Base-by-base conservation (phyloP, 108 stramenopile genomes). In the Nannochloropsis salina region DNA sequence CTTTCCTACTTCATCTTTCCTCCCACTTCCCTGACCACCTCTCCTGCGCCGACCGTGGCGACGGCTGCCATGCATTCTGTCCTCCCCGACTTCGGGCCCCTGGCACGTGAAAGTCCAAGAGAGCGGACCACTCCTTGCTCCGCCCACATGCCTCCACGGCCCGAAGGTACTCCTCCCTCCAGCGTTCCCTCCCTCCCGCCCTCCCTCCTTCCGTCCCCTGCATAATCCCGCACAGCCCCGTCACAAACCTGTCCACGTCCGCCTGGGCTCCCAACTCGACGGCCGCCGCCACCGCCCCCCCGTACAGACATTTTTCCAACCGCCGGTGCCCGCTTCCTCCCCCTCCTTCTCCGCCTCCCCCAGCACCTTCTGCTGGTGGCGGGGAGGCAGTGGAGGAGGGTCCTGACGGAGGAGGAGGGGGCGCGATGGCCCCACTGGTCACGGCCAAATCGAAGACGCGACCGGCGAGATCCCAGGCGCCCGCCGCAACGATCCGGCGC, bases 271-370 rank as follows among this genome's bases (percentile, higher is more conserved):
- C 61, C n/a, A 15, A 20, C 61, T 74, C 61, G 20, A 20, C n/a
- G 20, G 61, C 61, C 15, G 61, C 61, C 20, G 61, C 61, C 5
- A 74, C 61, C 2, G 61, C 61, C 61, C 61, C 61, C 2, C 61
- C 61, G n/a, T 74, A 74, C 61, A 74, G n/a, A 74, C n/a, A 74
- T 74, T 74, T 74, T 2, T 74, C 61, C 61, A 74, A n/a, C 61
- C n/a, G 15, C n/a, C 61, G 15, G 61, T n/a, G 15, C 61, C 61
- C 61, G 15, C 20, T 74, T 15, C 61, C n/a, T n/a, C 61, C 61
- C 2, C 61, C 61, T 20, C 61, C 61, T 20, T n/a, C 61, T 20
- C 61, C 61, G n/a, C 61, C 61, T 20, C 3, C 61, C 15, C 3
- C 61, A n/a, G n/a, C n/a, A 74, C 20, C 61, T 20, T 15, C 61